Evolutionary conservation across 495 filamentous ascomycete genomes (phyloP).

Genomic region (Penicillium salamii): DNA sequence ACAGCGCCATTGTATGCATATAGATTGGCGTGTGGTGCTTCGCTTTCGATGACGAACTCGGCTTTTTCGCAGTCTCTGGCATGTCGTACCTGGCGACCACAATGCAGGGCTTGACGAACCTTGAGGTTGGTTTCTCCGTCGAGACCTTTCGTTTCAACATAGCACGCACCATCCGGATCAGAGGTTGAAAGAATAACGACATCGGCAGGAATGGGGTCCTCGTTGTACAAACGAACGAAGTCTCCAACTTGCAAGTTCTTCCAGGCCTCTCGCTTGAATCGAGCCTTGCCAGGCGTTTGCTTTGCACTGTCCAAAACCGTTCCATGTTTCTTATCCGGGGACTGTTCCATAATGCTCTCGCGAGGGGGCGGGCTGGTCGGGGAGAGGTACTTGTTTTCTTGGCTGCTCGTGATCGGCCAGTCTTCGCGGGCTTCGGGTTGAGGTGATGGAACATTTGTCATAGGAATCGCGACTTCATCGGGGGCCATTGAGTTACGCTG

Average conservation of each 20-base stretch:
- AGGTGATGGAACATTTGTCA: slow-evolving; percentile 92
- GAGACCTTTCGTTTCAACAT: slow-evolving; percentile 96
- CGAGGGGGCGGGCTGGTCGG: slow-evolving; percentile 34
- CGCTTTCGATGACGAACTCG: slow-evolving; percentile 86
- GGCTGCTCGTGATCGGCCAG: slow-evolving; percentile 28
- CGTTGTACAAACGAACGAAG: slow-evolving; percentile 94
- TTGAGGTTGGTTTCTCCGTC: slow-evolving; percentile 99
- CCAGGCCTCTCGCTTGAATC: slow-evolving; percentile 92
- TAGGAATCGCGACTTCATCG: slow-evolving; percentile 67
- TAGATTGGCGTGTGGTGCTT: slow-evolving; percentile 86
- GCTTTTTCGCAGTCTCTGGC: slow-evolving; percentile 87
- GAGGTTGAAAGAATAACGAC: slow-evolving; percentile 94
- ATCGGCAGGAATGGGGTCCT: slow-evolving; percentile 94
- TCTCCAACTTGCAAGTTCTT: slow-evolving; percentile 95
- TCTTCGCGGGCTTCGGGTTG: slow-evolving; percentile 51
- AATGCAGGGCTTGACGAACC: slow-evolving; percentile 85
- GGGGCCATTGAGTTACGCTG: slow-evolving; percentile 54
- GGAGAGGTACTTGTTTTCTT: slow-evolving; percentile 28
- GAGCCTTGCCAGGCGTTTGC: slow-evolving; percentile 57
- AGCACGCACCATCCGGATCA: slow-evolving; percentile 91
- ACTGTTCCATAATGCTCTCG: slow-evolving; percentile 28
- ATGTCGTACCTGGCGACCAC: slow-evolving; percentile 79
- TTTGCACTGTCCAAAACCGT: slow-evolving; percentile 63
- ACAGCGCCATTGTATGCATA: slow-evolving; percentile 90
- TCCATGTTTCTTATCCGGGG: slow-evolving; percentile 49